Percentiles rank a stretch among this genome's conserved stretches.
phyloP scores from a whole-genome alignment of 148 eudicot genomes.

The Bassia scoparia region DNA sequence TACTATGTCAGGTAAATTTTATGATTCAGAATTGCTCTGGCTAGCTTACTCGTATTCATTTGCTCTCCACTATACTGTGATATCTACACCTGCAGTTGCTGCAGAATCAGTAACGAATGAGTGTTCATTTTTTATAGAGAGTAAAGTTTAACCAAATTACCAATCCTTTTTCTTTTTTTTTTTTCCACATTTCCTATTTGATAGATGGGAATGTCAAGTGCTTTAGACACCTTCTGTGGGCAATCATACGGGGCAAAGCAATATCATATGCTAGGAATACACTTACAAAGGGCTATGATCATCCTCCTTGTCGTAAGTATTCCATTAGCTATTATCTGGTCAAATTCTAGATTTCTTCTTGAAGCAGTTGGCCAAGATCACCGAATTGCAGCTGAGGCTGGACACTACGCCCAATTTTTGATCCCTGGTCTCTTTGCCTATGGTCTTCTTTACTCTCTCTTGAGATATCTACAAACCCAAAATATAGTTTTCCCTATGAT shows the following conservation, averaged over 20 bases:
- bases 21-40: too few species aligned
- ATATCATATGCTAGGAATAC: constrained; percentile 37
- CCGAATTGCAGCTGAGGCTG: constrained; percentile 34
- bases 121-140: too few species aligned
- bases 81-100: too few species aligned
- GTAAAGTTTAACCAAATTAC: too few species aligned
- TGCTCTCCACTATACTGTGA: too few species aligned
- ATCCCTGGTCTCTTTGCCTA: constrained; percentile 41
- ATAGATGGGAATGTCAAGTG: constrained; percentile 48
- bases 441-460: constrained; percentile 31
- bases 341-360: constrained; percentile 24
- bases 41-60: too few species aligned
- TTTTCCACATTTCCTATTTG: background rate
- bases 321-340: constrained; percentile 34
- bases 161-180: background rate
- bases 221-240: constrained; percentile 43
- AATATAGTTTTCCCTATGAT: constrained; percentile 38
- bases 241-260: constrained; percentile 45
- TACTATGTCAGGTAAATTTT: too few species aligned
- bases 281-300: constrained; percentile 39
- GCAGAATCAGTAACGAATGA: too few species aligned
- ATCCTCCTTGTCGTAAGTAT: constrained; percentile 25
- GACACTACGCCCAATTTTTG: constrained; percentile 31
- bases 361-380: constrained; percentile 30
- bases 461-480: constrained; percentile 38